Percentiles rank a stretch among this genome's conserved stretches.
These are phyloP conservation scores for Melampsora abietis-canadensis DNA, from an alignment of 1,284 basidiomycete species.

Conservation along the genomic window DNA sequence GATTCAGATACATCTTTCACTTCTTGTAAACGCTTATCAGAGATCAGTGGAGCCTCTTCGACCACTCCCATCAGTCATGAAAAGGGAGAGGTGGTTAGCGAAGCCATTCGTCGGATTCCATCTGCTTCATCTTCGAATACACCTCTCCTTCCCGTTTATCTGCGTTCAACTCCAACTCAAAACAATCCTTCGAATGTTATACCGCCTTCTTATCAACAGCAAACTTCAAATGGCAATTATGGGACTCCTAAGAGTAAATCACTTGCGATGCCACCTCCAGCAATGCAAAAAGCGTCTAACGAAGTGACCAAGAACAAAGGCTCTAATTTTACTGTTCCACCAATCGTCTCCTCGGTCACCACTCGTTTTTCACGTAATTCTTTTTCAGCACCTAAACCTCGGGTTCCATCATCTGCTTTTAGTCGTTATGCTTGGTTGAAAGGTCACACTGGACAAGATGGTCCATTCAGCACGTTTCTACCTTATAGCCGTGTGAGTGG, in stretches of 20 bases:
- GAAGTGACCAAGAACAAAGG: not conserved
- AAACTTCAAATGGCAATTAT: slow-evolving; percentile 5
- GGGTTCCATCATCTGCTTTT: slow-evolving; percentile 24
- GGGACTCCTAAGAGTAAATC: slow-evolving; percentile 3
- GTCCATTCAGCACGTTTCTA: slow-evolving; percentile 5
- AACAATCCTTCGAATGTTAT: slow-evolving; percentile 8
- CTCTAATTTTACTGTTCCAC: not conserved
- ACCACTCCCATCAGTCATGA: slow-evolving; percentile 21
- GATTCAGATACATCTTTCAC: slow-evolving; percentile 15
- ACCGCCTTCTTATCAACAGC: not conserved
- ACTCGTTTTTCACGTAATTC: slow-evolving; percentile 11
- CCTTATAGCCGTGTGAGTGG: slow-evolving; percentile 9
- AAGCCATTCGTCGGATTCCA: slow-evolving; percentile 23
- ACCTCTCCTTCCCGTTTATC: slow-evolving; percentile 21
- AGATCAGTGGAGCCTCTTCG: slow-evolving; percentile 33
- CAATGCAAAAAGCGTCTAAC: slow-evolving; percentile 22
- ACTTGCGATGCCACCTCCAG: slow-evolving; percentile 8
- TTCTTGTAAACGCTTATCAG: slow-evolving; percentile 17
- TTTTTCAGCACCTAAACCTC: not conserved
- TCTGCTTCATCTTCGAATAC: slow-evolving; percentile 34
- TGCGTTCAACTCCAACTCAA: not conserved
- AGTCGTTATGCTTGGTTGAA: slow-evolving; percentile 42
- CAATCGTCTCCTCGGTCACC: slow-evolving; percentile 13
- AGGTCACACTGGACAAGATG: slow-evolving; percentile 20
- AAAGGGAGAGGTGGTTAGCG: slow-evolving; percentile 6